Conservation (phyloP, 2,329 filamentous ascomycete genomes). For the Coniella lustricola region DNA sequence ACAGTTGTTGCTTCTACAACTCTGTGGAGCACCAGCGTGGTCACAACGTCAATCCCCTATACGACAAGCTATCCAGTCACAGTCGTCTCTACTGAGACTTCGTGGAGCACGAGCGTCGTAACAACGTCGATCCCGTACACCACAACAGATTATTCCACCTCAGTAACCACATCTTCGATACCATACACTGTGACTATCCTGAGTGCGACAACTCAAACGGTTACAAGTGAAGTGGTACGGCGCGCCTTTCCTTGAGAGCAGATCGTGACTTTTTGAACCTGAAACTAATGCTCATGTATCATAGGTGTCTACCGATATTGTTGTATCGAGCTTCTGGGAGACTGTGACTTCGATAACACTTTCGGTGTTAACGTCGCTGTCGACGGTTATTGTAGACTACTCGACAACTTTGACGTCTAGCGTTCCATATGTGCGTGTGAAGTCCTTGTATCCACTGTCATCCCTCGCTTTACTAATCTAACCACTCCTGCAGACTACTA, state of each 20-base stretch:
- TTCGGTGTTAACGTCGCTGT: constrained; percentile 1
- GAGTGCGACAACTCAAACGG: not conserved
- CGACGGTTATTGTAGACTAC: constrained; percentile 1
- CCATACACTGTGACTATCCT: not conserved
- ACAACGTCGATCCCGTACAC: no score
- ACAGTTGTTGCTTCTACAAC: not conserved
- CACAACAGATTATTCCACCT: no score
- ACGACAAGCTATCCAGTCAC: constrained; percentile 5
- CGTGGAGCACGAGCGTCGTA: no score
- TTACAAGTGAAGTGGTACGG: not conserved
- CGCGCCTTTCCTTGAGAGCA: not conserved
- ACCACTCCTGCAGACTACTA: not conserved
- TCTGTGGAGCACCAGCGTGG: no score
- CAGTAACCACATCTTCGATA: no score
- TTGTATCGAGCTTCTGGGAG: constrained; percentile 3
- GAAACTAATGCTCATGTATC: not conserved
- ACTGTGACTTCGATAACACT: not conserved
- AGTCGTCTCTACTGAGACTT: not conserved
- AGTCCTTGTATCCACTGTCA: not conserved
- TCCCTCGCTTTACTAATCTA: not conserved
- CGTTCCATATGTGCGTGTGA: not conserved
- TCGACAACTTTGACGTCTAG: constrained; percentile 2
- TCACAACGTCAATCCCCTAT: no score
- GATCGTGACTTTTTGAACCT: not conserved
- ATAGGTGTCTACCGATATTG: not conserved